Evolutionary conservation across 805 yeast species (phyloP).

Genomic region (Naumovozyma dairenensis): DNA sequence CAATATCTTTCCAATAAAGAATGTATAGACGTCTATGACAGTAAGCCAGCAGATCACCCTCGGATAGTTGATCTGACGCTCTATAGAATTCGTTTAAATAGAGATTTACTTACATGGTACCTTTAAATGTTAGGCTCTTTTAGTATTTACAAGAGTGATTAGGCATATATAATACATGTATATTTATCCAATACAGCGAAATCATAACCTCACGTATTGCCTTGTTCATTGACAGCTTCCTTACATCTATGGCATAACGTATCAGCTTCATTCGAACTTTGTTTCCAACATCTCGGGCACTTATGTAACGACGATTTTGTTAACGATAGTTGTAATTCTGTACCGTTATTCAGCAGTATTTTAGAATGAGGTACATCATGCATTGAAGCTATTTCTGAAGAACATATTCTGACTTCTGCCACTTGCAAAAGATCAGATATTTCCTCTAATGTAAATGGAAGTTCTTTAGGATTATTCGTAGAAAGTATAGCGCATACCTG

Average conservation of each 20-base stretch:
- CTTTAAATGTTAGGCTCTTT: no score
- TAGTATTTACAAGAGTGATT: no score
- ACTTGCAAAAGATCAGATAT: slow-evolving; percentile 52
- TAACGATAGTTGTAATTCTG: slow-evolving; percentile 30
- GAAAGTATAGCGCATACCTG: slow-evolving; percentile 26
- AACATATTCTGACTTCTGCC: slow-evolving; percentile 42
- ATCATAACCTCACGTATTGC: background rate
- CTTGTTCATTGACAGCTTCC: slow-evolving; percentile 20
- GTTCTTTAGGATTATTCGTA: slow-evolving; percentile 1
- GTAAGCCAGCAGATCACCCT: no score
- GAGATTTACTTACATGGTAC: no score
- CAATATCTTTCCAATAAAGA: no score
- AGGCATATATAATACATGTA: background rate
- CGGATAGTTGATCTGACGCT: no score
- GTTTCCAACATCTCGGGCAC: slow-evolving; percentile 96
- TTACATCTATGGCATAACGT: slow-evolving; percentile 61
- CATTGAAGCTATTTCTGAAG: no score
- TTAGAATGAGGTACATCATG: no score
- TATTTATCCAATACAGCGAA: background rate
- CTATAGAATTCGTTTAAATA: no score
- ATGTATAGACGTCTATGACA: no score
- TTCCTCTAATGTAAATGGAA: slow-evolving; percentile 31
- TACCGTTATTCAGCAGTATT: no score
- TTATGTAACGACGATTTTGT: slow-evolving; percentile 36
- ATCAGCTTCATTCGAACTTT: slow-evolving; percentile 41